Evolutionary conservation across 768 basidiomycete genomes (phyloP), one percentile per base, ranked within the genome.

Genomic region (Phlebiopsis gigantea): DNA sequence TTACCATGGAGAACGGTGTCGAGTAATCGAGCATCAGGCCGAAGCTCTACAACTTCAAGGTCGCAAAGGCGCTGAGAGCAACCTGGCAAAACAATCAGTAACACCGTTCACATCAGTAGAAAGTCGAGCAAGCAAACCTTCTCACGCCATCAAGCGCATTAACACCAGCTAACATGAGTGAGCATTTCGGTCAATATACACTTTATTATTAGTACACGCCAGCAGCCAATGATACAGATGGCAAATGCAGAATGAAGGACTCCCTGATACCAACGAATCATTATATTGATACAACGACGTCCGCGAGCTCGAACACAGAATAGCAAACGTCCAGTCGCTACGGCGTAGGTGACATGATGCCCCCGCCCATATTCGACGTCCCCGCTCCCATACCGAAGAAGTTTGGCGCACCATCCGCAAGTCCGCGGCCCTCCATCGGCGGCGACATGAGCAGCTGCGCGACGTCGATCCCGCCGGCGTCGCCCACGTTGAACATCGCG

Each of bases 371-470:
- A 9, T 39, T 39, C 15, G 47, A 48, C 8, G 26, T n/a, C 26
- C 47, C 47, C 9, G 26, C 26, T 17, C 47, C 47, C 26, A 48
- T 15, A 19, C 26, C 30, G 21, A 39, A 51, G 31, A 51, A 51
- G 3, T 5, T 51, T 31, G 30, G 50, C 30, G n/a, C 5, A 1
- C 19, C 9, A 26, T 51, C 50, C 15, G 17, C 50, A 15, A 51
- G 50, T 6, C 34, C 24, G 21, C 31, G 50, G 8, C 15, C 21
- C 12, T 51, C 34, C 31, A 39, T 41, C 8, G 19, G 30, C 4
- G 60, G 60, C 39, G 60, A 61, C 56, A 61, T 61, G 31, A 61
- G 46, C 14, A 61, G 43, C 31, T 52, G 25, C 24, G 60, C 49
- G 22, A 61, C 60, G 28, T 61, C 60, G 21, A 61, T 42, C 10